Evolutionary conservation across 2,329 filamentous ascomycete species (phyloP).

Genomic region (Penicillium griseofulvum): DNA sequence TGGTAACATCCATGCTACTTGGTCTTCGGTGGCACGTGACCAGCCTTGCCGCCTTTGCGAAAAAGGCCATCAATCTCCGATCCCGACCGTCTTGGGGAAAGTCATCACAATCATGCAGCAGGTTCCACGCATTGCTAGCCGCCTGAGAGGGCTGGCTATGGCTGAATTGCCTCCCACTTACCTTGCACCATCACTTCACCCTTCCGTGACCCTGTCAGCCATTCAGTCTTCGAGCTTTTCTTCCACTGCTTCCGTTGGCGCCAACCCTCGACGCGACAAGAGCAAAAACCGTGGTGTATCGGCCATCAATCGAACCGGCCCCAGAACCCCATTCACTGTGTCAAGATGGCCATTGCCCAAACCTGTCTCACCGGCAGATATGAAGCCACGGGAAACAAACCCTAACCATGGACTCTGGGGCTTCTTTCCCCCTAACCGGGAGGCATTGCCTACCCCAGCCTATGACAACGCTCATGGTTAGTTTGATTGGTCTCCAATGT

Average conservation of each 20-base stretch:
- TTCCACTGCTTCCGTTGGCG: slow-evolving; percentile 52
- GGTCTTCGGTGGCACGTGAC: slow-evolving; percentile 23
- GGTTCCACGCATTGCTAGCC: slow-evolving; percentile 31
- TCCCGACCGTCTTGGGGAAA: slow-evolving; percentile 11
- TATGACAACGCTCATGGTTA: slow-evolving; percentile 68
- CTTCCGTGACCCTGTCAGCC: slow-evolving; percentile 31
- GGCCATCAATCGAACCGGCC: slow-evolving; percentile 72
- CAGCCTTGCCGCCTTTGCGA: slow-evolving; percentile 21
- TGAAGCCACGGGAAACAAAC: slow-evolving; percentile 53
- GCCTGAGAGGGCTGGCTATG: slow-evolving; percentile 35
- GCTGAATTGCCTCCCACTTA: slow-evolving; percentile 45
- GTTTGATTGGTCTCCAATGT: slow-evolving; percentile 2
- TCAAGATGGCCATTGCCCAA: slow-evolving; percentile 69
- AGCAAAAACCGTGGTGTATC: slow-evolving; percentile 81
- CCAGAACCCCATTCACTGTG: slow-evolving; percentile 70
- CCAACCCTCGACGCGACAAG: slow-evolving; percentile 63
- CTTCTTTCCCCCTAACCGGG: slow-evolving; percentile 80
- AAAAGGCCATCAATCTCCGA: slow-evolving; percentile 17
- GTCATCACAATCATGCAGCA: slow-evolving; percentile 35
- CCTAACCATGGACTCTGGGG: slow-evolving; percentile 84
- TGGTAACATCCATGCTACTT: background rate
- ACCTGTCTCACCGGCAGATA: slow-evolving; percentile 61
- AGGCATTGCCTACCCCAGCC: slow-evolving; percentile 68
- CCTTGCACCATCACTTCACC: slow-evolving; percentile 44
- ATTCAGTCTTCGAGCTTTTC: slow-evolving; percentile 46